phyloP scores from a whole-genome alignment of 768 basidiomycete genomes.

The Pseudohyphozyma bogoriensis region DNA sequence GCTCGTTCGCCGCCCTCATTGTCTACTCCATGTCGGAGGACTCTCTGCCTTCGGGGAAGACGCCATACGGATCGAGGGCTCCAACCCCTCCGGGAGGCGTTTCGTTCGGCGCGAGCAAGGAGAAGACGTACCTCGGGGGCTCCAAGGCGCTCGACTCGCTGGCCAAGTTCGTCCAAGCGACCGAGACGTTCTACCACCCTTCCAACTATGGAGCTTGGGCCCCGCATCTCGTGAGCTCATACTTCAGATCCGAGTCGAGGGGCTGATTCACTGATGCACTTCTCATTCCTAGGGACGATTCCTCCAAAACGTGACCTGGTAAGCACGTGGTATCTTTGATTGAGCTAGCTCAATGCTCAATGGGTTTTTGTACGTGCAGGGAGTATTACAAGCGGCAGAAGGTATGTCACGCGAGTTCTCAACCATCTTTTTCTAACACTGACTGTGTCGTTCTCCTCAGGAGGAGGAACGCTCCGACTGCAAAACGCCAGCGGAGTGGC shows the following conservation, averaged over 20 bases:
- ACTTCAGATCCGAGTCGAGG: background rate
- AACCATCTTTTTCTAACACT: background rate
- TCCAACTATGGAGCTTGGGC: conserved; percentile 79
- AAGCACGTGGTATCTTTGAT: too few relatives aligned
- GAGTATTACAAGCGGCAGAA: conserved; percentile 70
- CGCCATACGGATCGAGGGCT: conserved; percentile 49
- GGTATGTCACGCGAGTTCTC: background rate
- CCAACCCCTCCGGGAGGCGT: conserved; percentile 35
- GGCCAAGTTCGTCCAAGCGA: conserved; percentile 71
- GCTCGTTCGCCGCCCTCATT: conserved; percentile 70
- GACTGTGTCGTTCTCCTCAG: conserved; percentile 52
- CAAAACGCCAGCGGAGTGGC: conserved; percentile 69
- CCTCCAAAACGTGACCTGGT: conserved; percentile 52
- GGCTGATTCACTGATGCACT: conserved; percentile 1
- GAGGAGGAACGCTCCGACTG: conserved; percentile 67
- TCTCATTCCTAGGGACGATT: conserved; percentile 60
- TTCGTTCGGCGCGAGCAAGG: conserved; percentile 27
- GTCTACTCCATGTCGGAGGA: conserved; percentile 85
- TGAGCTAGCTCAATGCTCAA: too few relatives aligned
- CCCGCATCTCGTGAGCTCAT: conserved; percentile 7
- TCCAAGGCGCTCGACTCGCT: conserved; percentile 75
- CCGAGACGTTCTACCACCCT: conserved; percentile 84
- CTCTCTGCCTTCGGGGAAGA: conserved; percentile 60
- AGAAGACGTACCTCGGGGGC: conserved; percentile 51
- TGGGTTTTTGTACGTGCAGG: too few relatives aligned